phyloP scores from a whole-genome alignment of 73 alveolate genomes.

The Tetrahymena malaccensis region DNA sequence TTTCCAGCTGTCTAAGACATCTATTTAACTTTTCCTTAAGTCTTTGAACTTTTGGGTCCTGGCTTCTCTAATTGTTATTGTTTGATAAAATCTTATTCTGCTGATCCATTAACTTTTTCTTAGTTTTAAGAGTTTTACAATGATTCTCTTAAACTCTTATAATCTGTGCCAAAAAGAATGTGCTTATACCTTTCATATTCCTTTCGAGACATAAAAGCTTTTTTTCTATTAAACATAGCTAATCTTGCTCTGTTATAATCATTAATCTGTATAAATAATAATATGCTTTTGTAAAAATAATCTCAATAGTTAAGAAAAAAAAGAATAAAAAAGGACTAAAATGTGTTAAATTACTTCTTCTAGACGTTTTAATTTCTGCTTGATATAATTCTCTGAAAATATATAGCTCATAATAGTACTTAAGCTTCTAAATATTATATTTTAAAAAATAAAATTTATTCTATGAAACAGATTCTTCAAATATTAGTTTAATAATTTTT shows the following conservation, averaged over 20 bases:
- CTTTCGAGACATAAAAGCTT: background rate
- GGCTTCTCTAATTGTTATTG: background rate
- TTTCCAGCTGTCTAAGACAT: background rate
- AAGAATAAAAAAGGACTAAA: background rate
- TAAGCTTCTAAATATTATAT: background rate
- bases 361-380: background rate
- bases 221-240: background rate
- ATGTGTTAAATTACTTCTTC: background rate
- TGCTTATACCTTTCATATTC: background rate
- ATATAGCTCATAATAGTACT: background rate
- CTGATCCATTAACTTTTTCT: background rate
- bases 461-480: background rate
- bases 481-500: background rate
- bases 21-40: background rate
- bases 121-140: background rate
- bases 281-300: background rate
- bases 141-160: background rate
- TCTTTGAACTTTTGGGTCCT: background rate
- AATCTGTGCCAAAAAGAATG: background rate
- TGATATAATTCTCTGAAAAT: background rate
- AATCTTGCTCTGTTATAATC: background rate
- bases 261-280: background rate
- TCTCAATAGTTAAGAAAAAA: background rate
- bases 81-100: background rate
- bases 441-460: too few species aligned